Conservation (phyloP, 441 rosid genomes). For the Adansonia grandidieri region DNA sequence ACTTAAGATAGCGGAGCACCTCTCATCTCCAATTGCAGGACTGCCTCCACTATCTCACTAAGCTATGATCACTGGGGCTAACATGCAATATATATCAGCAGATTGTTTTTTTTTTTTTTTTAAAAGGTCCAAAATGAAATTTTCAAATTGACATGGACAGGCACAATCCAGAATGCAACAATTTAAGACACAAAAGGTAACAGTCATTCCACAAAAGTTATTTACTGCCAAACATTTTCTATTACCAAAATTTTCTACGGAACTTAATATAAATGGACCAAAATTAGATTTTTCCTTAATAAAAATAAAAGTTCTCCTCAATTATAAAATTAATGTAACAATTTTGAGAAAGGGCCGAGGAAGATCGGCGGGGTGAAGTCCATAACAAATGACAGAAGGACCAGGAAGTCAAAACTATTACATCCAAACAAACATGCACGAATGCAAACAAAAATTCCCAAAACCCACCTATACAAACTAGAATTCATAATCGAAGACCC, state of each 20-base stretch:
- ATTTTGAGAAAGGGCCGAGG: background rate
- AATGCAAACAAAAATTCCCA: background rate
- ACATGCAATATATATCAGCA: no score
- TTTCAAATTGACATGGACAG: background rate
- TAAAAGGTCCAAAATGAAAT: background rate
- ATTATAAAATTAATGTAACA: background rate
- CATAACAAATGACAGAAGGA: background rate
- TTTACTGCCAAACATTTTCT: background rate
- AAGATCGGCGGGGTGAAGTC: background rate
- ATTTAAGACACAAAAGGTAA: background rate
- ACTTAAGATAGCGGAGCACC: background rate
- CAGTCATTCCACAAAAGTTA: background rate
- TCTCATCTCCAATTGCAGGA: background rate
- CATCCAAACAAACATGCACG: conserved; percentile 33
- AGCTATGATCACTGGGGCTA: no score
- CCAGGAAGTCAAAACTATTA: background rate
- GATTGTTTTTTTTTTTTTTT: background rate
- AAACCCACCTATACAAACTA: conserved; percentile 7
- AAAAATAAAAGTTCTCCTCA: background rate
- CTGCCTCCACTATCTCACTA: background rate
- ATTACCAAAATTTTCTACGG: conserved; percentile 2
- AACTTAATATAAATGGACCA: background rate
- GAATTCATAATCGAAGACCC: background rate
- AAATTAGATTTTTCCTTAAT: background rate
- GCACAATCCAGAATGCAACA: background rate